Evolutionary conservation across 2,329 filamentous ascomycete species (phyloP).

Genomic region (Arthrobotrys megalospora): DNA sequence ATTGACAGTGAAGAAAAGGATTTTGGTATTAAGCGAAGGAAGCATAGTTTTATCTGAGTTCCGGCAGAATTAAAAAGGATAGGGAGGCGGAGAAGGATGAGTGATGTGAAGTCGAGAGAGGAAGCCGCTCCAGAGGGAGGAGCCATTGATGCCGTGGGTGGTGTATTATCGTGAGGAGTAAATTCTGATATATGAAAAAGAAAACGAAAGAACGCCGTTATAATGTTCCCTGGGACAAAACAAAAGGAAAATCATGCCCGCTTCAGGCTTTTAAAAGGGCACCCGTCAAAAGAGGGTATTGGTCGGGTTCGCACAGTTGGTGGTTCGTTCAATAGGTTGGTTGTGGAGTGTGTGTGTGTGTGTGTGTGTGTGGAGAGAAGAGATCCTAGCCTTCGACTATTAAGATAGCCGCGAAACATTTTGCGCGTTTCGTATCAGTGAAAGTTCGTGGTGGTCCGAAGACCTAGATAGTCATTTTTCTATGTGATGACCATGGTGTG

Average conservation of each 20-base stretch:
- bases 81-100: not conserved
- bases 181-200: constrained; percentile 40
- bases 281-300: constrained; percentile 9
- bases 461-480: constrained; percentile 62
- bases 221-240: constrained; percentile 40
- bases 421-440: constrained; percentile 60
- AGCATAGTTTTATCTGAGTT: constrained; percentile 31
- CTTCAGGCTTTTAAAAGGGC: constrained; percentile 9
- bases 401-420: constrained; percentile 59
- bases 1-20: constrained; percentile 50
- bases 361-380: not conserved
- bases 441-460: constrained; percentile 61
- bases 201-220: constrained; percentile 48
- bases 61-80: constrained; percentile 48
- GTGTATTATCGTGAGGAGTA: constrained; percentile 45
- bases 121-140: not conserved
- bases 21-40: constrained; percentile 46
- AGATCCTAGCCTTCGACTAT: constrained; percentile 57
- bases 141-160: constrained; percentile 2
- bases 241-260: constrained; percentile 31
- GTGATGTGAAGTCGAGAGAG: constrained; percentile 4
- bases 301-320: constrained; percentile 1
- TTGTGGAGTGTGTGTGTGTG: not conserved
- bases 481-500: constrained; percentile 57
- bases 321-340: constrained; percentile 15